Percentiles rank a stretch among this genome's conserved stretches.
phyloP scores from a whole-genome alignment of 2,329 filamentous ascomycete species.

The Stromatinia cepivora region DNA sequence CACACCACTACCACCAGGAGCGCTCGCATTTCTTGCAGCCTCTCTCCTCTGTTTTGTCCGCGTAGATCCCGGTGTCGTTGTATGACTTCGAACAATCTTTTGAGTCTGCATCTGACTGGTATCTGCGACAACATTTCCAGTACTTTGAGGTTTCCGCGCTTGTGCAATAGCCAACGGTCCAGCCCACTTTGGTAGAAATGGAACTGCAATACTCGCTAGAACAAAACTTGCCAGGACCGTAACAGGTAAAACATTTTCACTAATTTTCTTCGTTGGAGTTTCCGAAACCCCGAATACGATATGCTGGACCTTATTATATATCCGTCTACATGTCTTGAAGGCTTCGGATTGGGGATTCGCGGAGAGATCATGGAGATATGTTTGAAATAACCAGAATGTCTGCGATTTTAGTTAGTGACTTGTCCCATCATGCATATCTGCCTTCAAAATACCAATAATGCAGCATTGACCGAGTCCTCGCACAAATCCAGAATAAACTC shows the following conservation, averaged over 20 bases:
- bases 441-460: constrained; percentile 63
- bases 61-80: constrained; percentile 55
- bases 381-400: constrained; percentile 92
- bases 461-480: constrained; percentile 83
- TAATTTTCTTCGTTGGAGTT: constrained; percentile 69
- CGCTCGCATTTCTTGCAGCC: constrained; percentile 44
- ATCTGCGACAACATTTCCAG: constrained; percentile 62
- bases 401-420: constrained; percentile 43
- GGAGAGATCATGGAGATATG: constrained; percentile 79
- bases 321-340: constrained; percentile 78
- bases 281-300: constrained; percentile 81
- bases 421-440: constrained; percentile 2
- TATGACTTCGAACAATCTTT: constrained; percentile 68
- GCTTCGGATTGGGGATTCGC: constrained; percentile 71
- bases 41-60: constrained; percentile 47
- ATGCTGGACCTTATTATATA: constrained; percentile 87
- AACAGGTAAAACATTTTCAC: constrained; percentile 77
- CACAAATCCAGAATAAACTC: constrained; percentile 85
- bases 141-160: constrained; percentile 70
- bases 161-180: constrained; percentile 81
- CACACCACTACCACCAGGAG: constrained; percentile 41
- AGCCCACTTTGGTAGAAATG: constrained; percentile 73
- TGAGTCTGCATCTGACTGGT: constrained; percentile 49
- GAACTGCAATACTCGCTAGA: constrained; percentile 72
- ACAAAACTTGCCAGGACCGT: constrained; percentile 80